These are phyloP conservation scores for Aspergillus mulundensis DNA, from an alignment of 495 filamentous ascomycete genomes.

Conservation along the genomic window DNA sequence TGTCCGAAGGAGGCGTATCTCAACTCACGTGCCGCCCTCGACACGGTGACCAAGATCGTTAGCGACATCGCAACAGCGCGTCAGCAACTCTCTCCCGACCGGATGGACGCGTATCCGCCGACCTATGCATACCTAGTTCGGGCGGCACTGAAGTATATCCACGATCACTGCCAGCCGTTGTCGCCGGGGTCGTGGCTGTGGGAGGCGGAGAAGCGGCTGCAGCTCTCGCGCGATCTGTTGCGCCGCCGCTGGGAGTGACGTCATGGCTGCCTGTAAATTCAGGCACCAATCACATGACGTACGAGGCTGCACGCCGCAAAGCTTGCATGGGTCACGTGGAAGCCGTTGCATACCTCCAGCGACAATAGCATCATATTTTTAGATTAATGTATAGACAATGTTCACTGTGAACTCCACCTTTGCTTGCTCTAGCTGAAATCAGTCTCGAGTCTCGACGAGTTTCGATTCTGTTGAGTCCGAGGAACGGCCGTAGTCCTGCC, in stretches of 20 bases:
- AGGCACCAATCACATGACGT: background rate
- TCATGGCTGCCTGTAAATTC: background rate
- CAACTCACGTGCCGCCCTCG: constrained; percentile 16
- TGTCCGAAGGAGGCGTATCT: background rate
- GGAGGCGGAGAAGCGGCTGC: background rate
- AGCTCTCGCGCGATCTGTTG: background rate
- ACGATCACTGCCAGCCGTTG: background rate
- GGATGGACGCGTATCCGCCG: constrained; percentile 18
- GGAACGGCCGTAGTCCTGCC: no score
- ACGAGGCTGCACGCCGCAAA: background rate
- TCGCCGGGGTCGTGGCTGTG: background rate
- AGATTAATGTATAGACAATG: no score
- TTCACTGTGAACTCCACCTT: no score
- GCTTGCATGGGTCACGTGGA: no score
- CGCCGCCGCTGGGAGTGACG: background rate
- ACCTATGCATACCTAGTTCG: constrained; percentile 21
- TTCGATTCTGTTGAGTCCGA: no score
- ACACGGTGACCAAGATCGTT: constrained; percentile 21
- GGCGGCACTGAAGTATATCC: constrained; percentile 18
- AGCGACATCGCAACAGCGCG: constrained; percentile 20
- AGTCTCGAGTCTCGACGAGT: no score
- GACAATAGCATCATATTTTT: no score
- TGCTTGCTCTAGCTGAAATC: no score
- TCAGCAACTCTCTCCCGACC: constrained; percentile 10
- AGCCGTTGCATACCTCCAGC: no score